phyloP scores from a whole-genome alignment of 164 flowering plant species.

The Vitis rotundifolia region DNA sequence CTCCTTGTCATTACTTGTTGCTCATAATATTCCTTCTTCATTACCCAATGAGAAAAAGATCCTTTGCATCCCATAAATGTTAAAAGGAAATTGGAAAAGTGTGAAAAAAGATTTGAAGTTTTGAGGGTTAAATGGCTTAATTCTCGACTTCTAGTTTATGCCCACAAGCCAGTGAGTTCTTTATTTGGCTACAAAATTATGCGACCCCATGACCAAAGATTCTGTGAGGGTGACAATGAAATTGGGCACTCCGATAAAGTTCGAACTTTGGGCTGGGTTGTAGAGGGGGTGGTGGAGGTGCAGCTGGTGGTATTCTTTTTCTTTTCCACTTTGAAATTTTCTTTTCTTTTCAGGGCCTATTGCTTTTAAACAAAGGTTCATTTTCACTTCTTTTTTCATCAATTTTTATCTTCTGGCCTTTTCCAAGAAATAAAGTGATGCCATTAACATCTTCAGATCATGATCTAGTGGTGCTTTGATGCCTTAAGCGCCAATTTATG shows the following conservation, averaged over 20 bases:
- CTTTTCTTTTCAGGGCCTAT: background rate
- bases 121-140: background rate
- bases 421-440: background rate
- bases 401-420: background rate
- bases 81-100: background rate
- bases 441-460: background rate
- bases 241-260: background rate
- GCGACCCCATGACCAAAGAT: background rate
- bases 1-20: background rate
- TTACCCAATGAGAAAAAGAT: background rate
- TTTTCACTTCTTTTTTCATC: constrained; percentile 7
- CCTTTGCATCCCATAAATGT: background rate
- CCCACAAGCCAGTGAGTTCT: background rate
- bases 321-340: background rate
- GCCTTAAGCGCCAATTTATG: background rate
- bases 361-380: constrained; percentile 14
- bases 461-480: constrained; percentile 5
- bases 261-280: background rate
- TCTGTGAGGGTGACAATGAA: background rate
- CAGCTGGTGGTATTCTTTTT: background rate
- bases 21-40: background rate
- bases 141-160: background rate
- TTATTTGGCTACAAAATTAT: no score
- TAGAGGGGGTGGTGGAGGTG: background rate
- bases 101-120: background rate